These are phyloP conservation scores for Neurospora tetrasperma DNA, from an alignment of 495 filamentous ascomycete species.

Conservation along the genomic window DNA sequence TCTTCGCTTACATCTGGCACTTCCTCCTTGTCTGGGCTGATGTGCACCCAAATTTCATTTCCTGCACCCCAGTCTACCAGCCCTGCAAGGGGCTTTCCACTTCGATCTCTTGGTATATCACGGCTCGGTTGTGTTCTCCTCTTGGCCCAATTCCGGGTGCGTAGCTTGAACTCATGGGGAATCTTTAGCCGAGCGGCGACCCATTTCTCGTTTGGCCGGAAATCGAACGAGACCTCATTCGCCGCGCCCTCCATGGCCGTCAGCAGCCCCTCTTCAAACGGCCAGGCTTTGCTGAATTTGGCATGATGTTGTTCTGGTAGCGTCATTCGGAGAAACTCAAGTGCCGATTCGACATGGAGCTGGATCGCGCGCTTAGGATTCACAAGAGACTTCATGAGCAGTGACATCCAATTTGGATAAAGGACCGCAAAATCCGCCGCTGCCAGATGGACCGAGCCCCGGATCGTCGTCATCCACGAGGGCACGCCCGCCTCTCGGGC, in stretches of 20 bases:
- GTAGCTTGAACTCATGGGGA: conserved; percentile 34
- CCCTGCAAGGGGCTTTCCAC: conserved; percentile 18
- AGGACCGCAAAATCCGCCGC: conserved; percentile 51
- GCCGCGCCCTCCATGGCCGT: conserved; percentile 16
- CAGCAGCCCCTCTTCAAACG: conserved; percentile 32
- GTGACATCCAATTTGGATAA: conserved; percentile 43
- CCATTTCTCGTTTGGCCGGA: conserved; percentile 37
- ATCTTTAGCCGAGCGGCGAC: conserved; percentile 37
- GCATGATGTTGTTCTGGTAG: conserved; percentile 26
- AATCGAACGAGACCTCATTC: conserved; percentile 28
- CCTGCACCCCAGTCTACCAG: conserved; percentile 26
- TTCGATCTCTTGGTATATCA: conserved; percentile 12
- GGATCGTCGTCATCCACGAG: conserved; percentile 49
- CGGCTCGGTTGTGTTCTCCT: conserved; percentile 13
- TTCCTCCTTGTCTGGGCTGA: conserved; percentile 26
- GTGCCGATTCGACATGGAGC: conserved; percentile 43
- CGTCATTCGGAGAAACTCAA: conserved; percentile 41
- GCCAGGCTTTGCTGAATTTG: conserved; percentile 23
- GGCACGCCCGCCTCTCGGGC: conserved; percentile 35
- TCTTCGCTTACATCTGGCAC: conserved; percentile 4
- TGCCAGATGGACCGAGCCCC: conserved; percentile 46
- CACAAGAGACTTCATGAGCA: conserved; percentile 47
- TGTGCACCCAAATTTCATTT: conserved; percentile 42
- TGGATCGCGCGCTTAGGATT: conserved; percentile 46
- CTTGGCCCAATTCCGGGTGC: conserved; percentile 24